Evolutionary conservation across 495 filamentous ascomycete genomes (phyloP).

Genomic region (Cryomyces minteri): DNA sequence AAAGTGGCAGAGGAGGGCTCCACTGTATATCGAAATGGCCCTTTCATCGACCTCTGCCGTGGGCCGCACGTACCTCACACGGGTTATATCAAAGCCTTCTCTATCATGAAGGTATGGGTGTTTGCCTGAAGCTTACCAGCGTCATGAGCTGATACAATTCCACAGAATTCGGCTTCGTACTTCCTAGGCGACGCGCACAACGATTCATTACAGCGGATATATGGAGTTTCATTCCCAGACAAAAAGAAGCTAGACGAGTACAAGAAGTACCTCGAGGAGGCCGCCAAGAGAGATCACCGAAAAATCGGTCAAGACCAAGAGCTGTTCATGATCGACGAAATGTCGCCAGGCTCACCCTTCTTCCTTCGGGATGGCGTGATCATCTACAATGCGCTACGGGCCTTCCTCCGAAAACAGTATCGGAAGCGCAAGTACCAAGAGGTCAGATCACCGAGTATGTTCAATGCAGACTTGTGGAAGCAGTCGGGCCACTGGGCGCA

Average conservation of each 20-base stretch:
- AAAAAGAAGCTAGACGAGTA: slow-evolving; percentile 85
- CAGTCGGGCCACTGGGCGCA: slow-evolving; percentile 87
- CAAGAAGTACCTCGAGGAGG: slow-evolving; percentile 85
- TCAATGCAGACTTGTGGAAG: slow-evolving; percentile 79
- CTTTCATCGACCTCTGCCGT: slow-evolving; percentile 62
- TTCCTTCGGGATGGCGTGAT: slow-evolving; percentile 81
- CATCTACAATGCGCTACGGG: slow-evolving; percentile 77
- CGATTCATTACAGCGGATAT: slow-evolving; percentile 87
- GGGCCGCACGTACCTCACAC: slow-evolving; percentile 86
- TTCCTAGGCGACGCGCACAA: slow-evolving; percentile 87
- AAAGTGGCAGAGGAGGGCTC: slow-evolving; percentile 74
- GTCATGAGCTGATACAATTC: neutral
- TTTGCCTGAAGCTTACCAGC: neutral
- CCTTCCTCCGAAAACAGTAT: slow-evolving; percentile 69
- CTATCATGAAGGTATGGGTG: slow-evolving; percentile 54
- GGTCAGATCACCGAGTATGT: slow-evolving; percentile 94
- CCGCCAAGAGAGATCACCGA: slow-evolving; percentile 84
- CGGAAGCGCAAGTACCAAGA: slow-evolving; percentile 89
- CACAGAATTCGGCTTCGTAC: slow-evolving; percentile 81
- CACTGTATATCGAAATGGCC: slow-evolving; percentile 81
- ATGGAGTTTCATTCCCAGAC: slow-evolving; percentile 92
- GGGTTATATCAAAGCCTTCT: slow-evolving; percentile 77
- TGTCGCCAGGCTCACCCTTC: slow-evolving; percentile 83
- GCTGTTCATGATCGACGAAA: slow-evolving; percentile 88
- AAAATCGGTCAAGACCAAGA: slow-evolving; percentile 88